A percentile compares a stretch with the other conserved stretches of the same genome.
Conservation (phyloP, 192 early-diverging fungal species). For the Coemansia sp. region DNA sequence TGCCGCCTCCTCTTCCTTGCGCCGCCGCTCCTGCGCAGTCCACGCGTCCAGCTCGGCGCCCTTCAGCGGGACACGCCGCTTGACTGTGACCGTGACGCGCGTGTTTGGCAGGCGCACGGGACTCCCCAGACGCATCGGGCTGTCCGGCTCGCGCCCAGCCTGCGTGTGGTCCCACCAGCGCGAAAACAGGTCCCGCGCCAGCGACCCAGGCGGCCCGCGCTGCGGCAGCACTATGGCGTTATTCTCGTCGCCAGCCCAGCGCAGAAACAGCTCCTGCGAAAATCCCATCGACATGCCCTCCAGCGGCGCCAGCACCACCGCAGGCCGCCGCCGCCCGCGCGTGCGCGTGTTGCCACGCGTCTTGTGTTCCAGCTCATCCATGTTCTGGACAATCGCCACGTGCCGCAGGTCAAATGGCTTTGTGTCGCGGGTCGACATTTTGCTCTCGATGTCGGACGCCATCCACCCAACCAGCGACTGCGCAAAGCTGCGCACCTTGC, state of each 20-base stretch:
- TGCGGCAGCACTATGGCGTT: conserved; percentile 81
- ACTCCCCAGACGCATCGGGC: conserved; percentile 14
- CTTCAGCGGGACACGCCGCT: conserved; percentile 73
- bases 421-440: conserved; percentile 69
- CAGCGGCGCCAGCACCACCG: conserved; percentile 83
- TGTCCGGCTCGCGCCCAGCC: not conserved
- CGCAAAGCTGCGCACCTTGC: conserved; percentile 78
- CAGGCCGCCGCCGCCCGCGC: conserved; percentile 64
- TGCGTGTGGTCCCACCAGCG: conserved; percentile 38
- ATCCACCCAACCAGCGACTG: conserved; percentile 96
- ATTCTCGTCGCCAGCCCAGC: conserved; percentile 57
- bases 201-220: conserved; percentile 66
- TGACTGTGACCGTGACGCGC: conserved; percentile 40
- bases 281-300: conserved; percentile 81
- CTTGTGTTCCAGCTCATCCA: conserved; percentile 49
- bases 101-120: conserved; percentile 29
- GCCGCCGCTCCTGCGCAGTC: conserved; percentile 60
- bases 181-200: conserved; percentile 64
- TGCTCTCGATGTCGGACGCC: conserved; percentile 72
- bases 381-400: conserved; percentile 62
- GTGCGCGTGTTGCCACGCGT: conserved; percentile 21
- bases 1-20: conserved; percentile 71
- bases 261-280: conserved; percentile 73
- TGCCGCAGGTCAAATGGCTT: conserved; percentile 91
- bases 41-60: conserved; percentile 80